Conservation (phyloP, 805 yeast species). For the Yarrowia sp. region DNA sequence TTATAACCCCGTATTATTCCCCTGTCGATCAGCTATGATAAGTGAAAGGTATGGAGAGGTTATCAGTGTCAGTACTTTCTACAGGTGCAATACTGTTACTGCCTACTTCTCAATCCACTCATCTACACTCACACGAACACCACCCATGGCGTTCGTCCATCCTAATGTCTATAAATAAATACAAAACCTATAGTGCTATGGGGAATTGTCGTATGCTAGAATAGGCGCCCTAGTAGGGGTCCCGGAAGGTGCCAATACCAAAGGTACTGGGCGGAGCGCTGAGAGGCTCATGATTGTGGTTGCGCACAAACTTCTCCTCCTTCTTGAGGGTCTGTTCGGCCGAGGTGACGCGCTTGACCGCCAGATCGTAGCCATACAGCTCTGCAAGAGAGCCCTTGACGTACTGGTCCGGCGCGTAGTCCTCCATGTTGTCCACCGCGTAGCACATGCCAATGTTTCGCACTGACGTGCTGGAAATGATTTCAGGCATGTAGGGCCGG, state of each 20-base stretch:
- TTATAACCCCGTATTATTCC: not conserved
- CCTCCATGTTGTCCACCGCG: conserved; percentile 40
- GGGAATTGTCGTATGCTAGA: conserved; percentile 16
- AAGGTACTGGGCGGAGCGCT: conserved; percentile 31
- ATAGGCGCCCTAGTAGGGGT: conserved; percentile 14
- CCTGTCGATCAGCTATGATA: not conserved
- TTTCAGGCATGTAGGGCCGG: conserved; percentile 41
- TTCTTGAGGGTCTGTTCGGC: conserved; percentile 17
- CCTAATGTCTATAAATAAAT: conserved; percentile 33
- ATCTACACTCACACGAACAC: not conserved
- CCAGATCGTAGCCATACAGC: conserved; percentile 31
- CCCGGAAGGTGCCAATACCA: conserved; percentile 38
- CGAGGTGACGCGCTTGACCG: conserved; percentile 21
- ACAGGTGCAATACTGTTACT: too few species aligned
- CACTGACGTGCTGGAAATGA: conserved; percentile 40
- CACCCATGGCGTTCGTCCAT: too few species aligned
- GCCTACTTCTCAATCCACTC: not conserved
- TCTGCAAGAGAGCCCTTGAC: conserved; percentile 38
- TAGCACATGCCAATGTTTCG: conserved; percentile 43
- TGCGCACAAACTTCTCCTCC: conserved; percentile 36
- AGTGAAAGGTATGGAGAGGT: not conserved
- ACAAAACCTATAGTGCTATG: conserved; percentile 24
- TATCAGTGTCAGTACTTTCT: not conserved
- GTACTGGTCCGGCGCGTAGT: conserved; percentile 32
- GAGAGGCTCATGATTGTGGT: conserved; percentile 37